These are phyloP conservation scores for Ophiostoma quercus DNA, from an alignment of 2,329 filamentous ascomycete genomes.

Conservation along the genomic window DNA sequence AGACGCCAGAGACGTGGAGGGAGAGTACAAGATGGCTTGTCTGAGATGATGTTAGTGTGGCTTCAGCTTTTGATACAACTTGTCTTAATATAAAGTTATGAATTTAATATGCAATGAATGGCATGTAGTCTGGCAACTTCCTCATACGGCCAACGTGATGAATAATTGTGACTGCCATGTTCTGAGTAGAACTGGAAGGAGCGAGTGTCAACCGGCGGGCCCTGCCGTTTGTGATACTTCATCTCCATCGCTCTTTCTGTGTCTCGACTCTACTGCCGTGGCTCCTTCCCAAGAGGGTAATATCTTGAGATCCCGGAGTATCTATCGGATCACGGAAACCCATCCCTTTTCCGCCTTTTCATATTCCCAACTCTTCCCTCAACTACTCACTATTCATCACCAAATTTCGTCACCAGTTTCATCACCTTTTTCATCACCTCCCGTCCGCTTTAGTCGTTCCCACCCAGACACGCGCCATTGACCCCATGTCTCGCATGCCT, in stretches of 20 bases:
- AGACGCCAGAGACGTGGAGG: neutral
- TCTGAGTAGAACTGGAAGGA: neutral
- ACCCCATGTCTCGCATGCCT: constrained; percentile 6
- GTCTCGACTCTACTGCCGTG: neutral
- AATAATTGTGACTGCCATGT: neutral
- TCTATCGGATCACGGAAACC: neutral
- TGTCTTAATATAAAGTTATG: neutral
- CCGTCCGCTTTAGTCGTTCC: neutral
- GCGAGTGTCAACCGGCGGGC: neutral
- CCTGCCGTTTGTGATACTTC: constrained; percentile 4
- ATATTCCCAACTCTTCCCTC: neutral
- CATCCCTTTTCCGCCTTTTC: neutral
- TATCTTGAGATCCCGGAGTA: neutral
- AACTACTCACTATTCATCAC: neutral
- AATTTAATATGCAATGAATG: too few species aligned
- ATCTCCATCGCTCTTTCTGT: neutral
- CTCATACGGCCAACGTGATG: neutral
- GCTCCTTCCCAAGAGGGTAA: neutral
- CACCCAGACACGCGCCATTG: neutral
- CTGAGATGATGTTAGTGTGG: neutral
- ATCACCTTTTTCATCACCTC: constrained; percentile 6
- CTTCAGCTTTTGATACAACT: neutral
- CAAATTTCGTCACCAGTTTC: neutral
- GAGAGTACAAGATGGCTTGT: neutral
- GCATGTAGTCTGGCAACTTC: neutral